phyloP scores from a whole-genome alignment of 2,329 filamentous ascomycete genomes.

The Ceratocystis diversiconidia region DNA sequence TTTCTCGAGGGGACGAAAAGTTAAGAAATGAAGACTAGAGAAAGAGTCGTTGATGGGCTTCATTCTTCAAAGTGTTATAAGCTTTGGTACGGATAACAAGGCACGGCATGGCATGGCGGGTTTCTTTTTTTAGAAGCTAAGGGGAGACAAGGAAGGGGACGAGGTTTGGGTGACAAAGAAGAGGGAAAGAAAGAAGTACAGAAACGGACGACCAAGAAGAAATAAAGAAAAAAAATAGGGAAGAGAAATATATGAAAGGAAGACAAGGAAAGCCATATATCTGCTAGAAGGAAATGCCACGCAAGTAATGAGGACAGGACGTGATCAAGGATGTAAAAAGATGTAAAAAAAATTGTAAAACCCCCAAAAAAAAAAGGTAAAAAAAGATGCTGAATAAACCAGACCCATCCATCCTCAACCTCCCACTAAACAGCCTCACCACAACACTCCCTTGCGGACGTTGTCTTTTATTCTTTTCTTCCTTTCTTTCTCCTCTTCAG shows the following conservation, averaged over 20 bases:
- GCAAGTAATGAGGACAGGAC: no score
- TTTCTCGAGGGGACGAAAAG: no score
- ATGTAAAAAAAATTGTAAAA: no score
- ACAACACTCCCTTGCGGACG: no score
- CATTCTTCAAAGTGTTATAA: not conserved
- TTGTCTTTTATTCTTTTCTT: not conserved
- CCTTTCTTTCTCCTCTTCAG: not conserved
- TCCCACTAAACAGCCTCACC: no score
- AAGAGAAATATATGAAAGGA: not conserved
- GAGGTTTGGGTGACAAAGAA: not conserved
- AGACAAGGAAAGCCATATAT: no score
- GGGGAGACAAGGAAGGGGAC: not conserved
- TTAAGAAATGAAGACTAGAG: not conserved
- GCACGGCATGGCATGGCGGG: not conserved
- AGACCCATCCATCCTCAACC: no score
- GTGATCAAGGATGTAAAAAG: no score
- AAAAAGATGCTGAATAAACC: no score
- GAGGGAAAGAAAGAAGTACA: not conserved
- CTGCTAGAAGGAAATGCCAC: no score
- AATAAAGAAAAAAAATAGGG: not conserved
- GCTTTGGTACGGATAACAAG: not conserved
- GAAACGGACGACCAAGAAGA: not conserved
- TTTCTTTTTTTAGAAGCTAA: not conserved
- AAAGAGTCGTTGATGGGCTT: not conserved
- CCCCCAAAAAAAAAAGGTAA: no score